Percentiles rank a stretch among this genome's conserved stretches.
Evolutionary conservation across 148 eudicot species (phyloP).

Genomic region (Rhododendron griersonianum): DNA sequence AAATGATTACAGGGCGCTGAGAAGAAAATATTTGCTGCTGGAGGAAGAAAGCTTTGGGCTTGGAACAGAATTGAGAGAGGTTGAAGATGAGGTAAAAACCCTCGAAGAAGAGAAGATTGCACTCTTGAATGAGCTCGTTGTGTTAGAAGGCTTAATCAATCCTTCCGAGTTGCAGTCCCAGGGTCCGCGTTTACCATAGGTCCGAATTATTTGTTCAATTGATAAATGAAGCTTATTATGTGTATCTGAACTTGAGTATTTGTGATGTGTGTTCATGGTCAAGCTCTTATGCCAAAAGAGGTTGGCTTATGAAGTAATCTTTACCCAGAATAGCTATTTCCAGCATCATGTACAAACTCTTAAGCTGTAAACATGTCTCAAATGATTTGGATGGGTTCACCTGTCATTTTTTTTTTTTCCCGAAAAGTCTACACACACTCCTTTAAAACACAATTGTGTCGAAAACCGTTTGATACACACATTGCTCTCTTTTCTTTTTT

Average conservation of each 20-base stretch:
- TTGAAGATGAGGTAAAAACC: constrained; percentile 56
- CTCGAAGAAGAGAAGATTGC: constrained; percentile 73
- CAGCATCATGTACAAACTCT: background rate
- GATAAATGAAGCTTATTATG: background rate
- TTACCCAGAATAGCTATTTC: background rate
- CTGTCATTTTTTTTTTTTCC: background rate
- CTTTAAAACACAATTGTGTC: too few relatives aligned
- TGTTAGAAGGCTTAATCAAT: constrained; percentile 80
- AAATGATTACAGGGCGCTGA: constrained; percentile 58
- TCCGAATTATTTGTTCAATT: background rate
- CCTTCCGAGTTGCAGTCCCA: constrained; percentile 46
- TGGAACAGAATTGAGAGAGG: constrained; percentile 52
- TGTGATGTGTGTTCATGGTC: constrained; percentile 4
- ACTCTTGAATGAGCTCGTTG: constrained; percentile 68
- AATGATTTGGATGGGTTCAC: background rate
- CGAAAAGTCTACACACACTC: background rate
- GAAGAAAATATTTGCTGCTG: constrained; percentile 59
- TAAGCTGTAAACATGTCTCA: background rate
- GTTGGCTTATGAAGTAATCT: background rate
- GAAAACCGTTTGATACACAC: background rate
- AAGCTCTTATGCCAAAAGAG: background rate
- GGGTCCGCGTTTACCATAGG: constrained; percentile 6
- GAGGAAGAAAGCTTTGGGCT: constrained; percentile 69
- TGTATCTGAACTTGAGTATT: background rate
- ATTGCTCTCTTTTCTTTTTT: background rate